A percentile compares a stretch with the other conserved stretches of the same genome.
Conservation (phyloP, 805 yeast species). For the Candida glaebosa region DNA sequence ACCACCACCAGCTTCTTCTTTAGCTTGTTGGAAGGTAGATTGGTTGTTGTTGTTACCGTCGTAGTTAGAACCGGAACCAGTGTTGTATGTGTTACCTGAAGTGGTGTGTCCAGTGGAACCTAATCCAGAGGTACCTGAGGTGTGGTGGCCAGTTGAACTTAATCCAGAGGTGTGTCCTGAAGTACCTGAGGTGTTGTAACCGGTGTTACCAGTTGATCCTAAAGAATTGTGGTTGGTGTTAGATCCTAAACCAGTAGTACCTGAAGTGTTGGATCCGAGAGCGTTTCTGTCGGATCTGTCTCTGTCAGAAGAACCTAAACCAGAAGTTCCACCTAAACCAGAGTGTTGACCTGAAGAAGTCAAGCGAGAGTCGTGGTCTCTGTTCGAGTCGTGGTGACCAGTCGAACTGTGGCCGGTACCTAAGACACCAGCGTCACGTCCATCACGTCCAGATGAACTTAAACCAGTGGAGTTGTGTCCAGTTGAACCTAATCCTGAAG, state of each 20-base stretch:
- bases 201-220: constrained; percentile 7
- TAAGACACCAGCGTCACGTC: no score
- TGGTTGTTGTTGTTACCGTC: constrained; percentile 7
- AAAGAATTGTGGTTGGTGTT: constrained; percentile 7
- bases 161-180: not conserved
- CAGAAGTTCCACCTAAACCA: not conserved
- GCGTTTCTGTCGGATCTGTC: no score
- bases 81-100: constrained; percentile 3
- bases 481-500: no score
- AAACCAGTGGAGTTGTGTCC: not conserved
- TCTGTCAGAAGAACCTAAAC: not conserved
- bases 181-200: not conserved
- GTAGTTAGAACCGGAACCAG: constrained; percentile 7
- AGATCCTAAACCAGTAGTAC: constrained; percentile 6
- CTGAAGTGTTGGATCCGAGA: not conserved
- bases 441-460: constrained; percentile 1
- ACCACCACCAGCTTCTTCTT: constrained; percentile 8
- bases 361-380: no score
- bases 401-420: no score
- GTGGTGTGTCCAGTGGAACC: constrained; percentile 4
- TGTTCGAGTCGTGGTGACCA: no score
- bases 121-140: not conserved
- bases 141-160: not conserved
- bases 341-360: no score
- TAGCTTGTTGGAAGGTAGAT: constrained; percentile 9